Evolutionary conservation across 2,329 filamentous ascomycete species (phyloP), one percentile per base, ranked within the genome.

Genomic region (Penicillium sp.): DNA sequence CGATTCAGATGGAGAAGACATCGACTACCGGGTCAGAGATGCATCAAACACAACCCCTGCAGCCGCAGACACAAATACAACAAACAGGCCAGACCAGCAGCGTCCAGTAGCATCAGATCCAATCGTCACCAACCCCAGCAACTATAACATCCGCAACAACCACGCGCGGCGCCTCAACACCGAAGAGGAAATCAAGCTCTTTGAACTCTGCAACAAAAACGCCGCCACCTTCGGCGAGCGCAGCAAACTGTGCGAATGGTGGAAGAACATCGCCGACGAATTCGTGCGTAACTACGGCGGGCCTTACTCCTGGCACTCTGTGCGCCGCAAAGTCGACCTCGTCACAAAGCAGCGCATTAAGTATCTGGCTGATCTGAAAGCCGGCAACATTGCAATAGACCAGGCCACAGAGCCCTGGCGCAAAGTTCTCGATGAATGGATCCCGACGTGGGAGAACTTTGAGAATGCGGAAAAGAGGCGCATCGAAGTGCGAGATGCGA

Each of bases 171-270:
- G 72, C 5, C 63, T 75, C 16, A 75, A 72, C 8, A 72, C 72
- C 3, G 66, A 67, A 30, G 73, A 75, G 55, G 72, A 75, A 60
- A 68, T 74, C 4, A 67, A 64, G 0, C 64, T 75, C 3, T 75
- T 75, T 50, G 67, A 74, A 18, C 71, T 75, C 35, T 75, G 73
- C 57, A 75, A 73, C 57, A 66, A 65, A 5, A 66, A 74, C 47
- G 68, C 71, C 1, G 60, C 51, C 14, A 67, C 65, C 2, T 75
- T 75, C 51, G 73, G 73, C 1, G 69, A 69, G 50, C 71, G 72
- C 57, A 74, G 71, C 59, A 73, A 72, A 28, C 65, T 75, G 5
- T 75, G 73, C 58, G 71, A 75, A 52, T 75, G 73, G 73, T 75
- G 73, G 73, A 67, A 66, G 61, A 71, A 62, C 3, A 64, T 75